These are phyloP conservation scores for Rhynchosporium secalis DNA, from an alignment of 2,329 filamentous ascomycete species.

Conservation along the genomic window DNA sequence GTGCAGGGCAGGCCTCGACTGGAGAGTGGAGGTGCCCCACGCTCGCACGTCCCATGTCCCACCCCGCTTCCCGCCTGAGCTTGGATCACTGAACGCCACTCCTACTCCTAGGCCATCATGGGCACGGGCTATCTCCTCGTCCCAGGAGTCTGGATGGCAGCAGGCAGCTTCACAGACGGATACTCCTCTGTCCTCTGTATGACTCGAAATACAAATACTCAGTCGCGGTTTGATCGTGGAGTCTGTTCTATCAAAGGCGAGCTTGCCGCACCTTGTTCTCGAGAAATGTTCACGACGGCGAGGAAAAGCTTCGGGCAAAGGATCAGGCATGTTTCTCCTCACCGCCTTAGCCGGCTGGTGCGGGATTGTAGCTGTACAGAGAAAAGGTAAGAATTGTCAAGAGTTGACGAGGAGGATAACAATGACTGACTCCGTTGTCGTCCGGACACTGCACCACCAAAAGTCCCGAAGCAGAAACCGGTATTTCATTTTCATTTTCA, in stretches of 20 bases:
- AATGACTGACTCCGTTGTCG: not conserved
- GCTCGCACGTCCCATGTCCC: not conserved
- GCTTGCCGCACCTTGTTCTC: not conserved
- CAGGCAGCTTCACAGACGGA: too few species aligned
- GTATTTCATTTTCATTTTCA: not conserved
- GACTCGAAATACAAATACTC: too few species aligned
- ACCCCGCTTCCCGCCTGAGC: not conserved
- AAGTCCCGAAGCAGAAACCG: not conserved
- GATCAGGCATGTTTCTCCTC: not conserved
- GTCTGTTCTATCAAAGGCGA: not conserved
- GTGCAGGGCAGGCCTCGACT: slow-evolving; percentile 6
- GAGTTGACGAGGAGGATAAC: not conserved
- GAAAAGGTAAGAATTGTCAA: not conserved
- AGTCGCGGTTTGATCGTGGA: too few species aligned
- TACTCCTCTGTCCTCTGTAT: too few species aligned
- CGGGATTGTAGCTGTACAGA: not conserved
- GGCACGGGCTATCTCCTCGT: not conserved
- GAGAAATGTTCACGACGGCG: not conserved
- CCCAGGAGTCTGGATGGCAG: slow-evolving; percentile 5
- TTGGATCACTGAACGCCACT: not conserved
- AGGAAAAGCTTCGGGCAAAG: not conserved
- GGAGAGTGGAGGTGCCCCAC: not conserved
- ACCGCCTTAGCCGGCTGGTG: not conserved
- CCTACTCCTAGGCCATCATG: not conserved
- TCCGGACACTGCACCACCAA: not conserved